phyloP scores from a whole-genome alignment of 352 stramenopile species.

The Phytopythium cucurbitacearum region DNA sequence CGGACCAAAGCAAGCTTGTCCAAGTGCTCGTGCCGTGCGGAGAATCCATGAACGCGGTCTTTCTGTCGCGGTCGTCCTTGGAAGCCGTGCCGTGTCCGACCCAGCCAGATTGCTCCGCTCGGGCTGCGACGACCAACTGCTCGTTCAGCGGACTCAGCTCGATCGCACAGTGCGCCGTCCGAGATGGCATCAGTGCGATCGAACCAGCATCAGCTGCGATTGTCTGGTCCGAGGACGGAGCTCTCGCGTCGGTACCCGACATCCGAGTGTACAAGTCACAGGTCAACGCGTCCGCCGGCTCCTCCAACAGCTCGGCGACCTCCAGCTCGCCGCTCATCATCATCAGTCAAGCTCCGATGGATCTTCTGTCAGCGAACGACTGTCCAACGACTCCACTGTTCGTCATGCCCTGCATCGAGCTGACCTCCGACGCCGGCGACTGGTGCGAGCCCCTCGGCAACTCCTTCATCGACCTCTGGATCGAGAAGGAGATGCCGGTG shows the following conservation, averaged over 20 bases:
- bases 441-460: constrained; percentile 35
- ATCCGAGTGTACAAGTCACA: constrained; percentile 33
- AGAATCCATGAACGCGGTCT: constrained; percentile 38
- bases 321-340: constrained; percentile 27
- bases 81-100: constrained; percentile 12
- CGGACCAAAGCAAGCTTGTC: constrained; percentile 22
- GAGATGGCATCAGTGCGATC: constrained; percentile 19
- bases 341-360: constrained; percentile 34
- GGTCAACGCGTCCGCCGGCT: constrained; percentile 3
- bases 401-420: constrained; percentile 35
- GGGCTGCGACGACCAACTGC: constrained; percentile 22
- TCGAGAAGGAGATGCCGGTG: constrained; percentile 21
- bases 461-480: constrained; percentile 36
- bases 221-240: constrained; percentile 40
- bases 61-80: constrained; percentile 37
- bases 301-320: neutral
- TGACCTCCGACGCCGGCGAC: constrained; percentile 5
- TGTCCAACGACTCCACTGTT: constrained; percentile 34
- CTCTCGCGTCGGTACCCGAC: constrained; percentile 17
- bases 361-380: constrained; percentile 10
- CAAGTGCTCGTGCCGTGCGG: constrained; percentile 47
- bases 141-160: constrained; percentile 14
- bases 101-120: constrained; percentile 20
- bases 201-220: constrained; percentile 11
- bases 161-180: constrained; percentile 27